Evolutionary conservation across 805 yeast genomes (phyloP), one percentile per base, ranked within the genome.

Genomic region (Candida multigemmis): DNA sequence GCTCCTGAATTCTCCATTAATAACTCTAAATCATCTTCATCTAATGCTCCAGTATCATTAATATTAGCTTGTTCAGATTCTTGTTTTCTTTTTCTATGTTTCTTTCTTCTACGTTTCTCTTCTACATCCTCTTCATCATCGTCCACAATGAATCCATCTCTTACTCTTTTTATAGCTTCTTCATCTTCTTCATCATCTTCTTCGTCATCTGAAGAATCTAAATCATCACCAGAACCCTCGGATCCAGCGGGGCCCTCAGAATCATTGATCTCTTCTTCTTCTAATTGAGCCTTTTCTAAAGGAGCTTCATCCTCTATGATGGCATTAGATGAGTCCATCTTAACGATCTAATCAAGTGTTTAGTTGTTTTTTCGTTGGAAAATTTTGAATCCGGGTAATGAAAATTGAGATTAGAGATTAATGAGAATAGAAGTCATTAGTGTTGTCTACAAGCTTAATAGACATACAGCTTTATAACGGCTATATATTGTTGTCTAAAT

Each of bases 71-170:
- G 36, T 19, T 34, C 44, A 14, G 30, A 29, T 22, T 39, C 37
- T 51, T 65, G 50, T 46, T 60, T 49, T 46, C 64, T 50, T 53
- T 60, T 56, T 20, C 36, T 34, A 30, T 50, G 48, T 38, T 57
- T 56, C 42, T 48, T 46, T 34, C 50, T 40, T 28, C 46, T 30
- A 17, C 27, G 33, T 15, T 35, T 37, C 7, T 40, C 42, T 12
- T 40, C 49, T n/a, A 59, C 76, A 9, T 65, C 77, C 14, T 66
- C 77, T 12, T 77, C 93, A 32, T 81, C 94, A 41, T 84, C 95
- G 42, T 86, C 96, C 7, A 84, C 96, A 44, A 89, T 87, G 53
- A 89, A 86, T 0, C 96, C 96, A 35, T 86, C 94, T 25, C 89
- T 73, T 22, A 87, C 79, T 41, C 71, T 72, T 38, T 78, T 70